phyloP scores from a whole-genome alignment of 768 basidiomycete genomes.

The Podaxis rugospora region DNA sequence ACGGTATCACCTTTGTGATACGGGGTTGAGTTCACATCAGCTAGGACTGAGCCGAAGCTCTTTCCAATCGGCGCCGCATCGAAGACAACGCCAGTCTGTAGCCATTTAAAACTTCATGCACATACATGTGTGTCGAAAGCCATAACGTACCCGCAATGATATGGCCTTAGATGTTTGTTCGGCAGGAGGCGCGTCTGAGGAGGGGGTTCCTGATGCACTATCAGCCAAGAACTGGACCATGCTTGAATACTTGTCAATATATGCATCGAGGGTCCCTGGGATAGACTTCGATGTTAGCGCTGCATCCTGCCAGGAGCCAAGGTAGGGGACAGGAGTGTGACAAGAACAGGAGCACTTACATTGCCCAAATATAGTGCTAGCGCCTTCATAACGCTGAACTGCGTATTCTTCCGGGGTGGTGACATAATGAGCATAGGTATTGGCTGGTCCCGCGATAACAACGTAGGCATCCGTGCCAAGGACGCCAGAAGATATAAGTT shows the following conservation, averaged over 20 bases:
- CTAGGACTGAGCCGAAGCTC: slow-evolving; percentile 57
- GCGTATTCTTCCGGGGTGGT: slow-evolving; percentile 70
- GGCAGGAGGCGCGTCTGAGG: slow-evolving; percentile 61
- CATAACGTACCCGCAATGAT: slow-evolving; percentile 51
- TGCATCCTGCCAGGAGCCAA: not conserved
- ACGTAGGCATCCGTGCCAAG: slow-evolving; percentile 68
- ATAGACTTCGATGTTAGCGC: not conserved
- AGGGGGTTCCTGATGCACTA: slow-evolving; percentile 38
- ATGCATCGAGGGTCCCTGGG: slow-evolving; percentile 72
- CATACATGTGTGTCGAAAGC: not conserved
- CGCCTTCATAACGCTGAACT: slow-evolving; percentile 77
- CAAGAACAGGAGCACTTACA: slow-evolving; percentile 38
- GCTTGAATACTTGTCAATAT: slow-evolving; percentile 69
- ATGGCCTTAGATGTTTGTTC: slow-evolving; percentile 65
- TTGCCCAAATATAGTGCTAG: slow-evolving; percentile 73
- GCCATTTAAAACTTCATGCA: not conserved
- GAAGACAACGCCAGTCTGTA: slow-evolving; percentile 56
- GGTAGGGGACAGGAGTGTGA: not conserved
- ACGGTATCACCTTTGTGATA: slow-evolving; percentile 61
- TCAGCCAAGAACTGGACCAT: slow-evolving; percentile 62
- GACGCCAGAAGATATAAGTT: slow-evolving; percentile 59
- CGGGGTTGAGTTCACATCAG: slow-evolving; percentile 44
- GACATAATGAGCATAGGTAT: slow-evolving; percentile 74
- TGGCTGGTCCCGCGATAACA: slow-evolving; percentile 78
- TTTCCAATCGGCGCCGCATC: slow-evolving; percentile 54